Percentiles rank a stretch among this genome's conserved stretches.
phyloP scores from a whole-genome alignment of 805 yeast species.

The Candida germanica region DNA sequence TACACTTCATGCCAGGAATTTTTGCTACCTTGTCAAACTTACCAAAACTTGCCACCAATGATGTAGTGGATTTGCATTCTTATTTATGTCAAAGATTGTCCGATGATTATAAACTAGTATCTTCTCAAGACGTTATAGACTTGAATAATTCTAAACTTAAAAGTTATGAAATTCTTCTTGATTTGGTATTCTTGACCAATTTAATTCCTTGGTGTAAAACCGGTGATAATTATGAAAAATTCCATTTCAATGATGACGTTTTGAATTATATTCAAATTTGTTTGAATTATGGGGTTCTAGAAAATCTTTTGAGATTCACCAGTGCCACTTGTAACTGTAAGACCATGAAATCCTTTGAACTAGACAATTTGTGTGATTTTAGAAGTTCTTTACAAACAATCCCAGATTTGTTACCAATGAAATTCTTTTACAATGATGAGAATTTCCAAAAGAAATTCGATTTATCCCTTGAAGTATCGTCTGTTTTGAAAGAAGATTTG shows the following conservation, averaged over 20 bases:
- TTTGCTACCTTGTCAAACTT: conserved; percentile 43
- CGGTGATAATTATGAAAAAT: conserved; percentile 36
- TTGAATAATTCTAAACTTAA: conserved; percentile 29
- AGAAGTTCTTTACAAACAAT: conserved; percentile 63
- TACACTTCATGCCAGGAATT: conserved; percentile 65
- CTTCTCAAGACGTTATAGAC: conserved; percentile 22
- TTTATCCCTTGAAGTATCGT: conserved; percentile 12
- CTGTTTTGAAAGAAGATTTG: conserved; percentile 24
- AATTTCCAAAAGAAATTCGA: conserved; percentile 19
- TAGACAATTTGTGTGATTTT: conserved; percentile 58
- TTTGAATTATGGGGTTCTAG: conserved; percentile 67
- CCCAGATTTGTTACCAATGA: conserved; percentile 53
- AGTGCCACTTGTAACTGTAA: conserved; percentile 51
- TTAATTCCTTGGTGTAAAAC: conserved; percentile 69
- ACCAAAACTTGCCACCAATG: conserved; percentile 20
- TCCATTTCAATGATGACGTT: conserved; percentile 54
- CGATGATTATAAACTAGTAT: conserved; percentile 22
- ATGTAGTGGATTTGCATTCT: conserved; percentile 34
- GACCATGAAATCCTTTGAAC: conserved; percentile 33
- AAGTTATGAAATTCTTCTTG: conserved; percentile 42
- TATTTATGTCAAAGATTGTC: conserved; percentile 30
- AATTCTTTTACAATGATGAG: conserved; percentile 36
- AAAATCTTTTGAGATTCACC: conserved; percentile 57
- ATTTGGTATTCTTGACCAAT: conserved; percentile 50
- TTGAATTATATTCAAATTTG: conserved; percentile 57